Conservation (phyloP, 2,329 filamentous ascomycete species). For the Orbilia ellipsospora region DNA sequence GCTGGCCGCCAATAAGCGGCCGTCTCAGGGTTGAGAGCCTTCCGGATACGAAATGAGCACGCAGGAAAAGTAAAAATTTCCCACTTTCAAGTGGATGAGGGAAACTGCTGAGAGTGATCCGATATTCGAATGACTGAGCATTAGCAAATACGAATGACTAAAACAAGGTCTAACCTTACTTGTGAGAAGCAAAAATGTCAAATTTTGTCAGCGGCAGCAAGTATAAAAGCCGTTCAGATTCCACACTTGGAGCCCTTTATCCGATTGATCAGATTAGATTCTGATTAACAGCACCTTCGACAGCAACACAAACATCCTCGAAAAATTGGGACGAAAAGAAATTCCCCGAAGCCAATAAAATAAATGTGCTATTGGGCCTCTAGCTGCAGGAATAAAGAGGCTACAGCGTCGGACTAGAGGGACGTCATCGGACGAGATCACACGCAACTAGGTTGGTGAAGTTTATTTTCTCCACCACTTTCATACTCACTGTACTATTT, state of each 20-base stretch:
- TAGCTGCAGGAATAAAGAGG: neutral
- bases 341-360: slow-evolving; percentile 3
- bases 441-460: slow-evolving; percentile 5
- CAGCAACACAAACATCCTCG: slow-evolving; percentile 16
- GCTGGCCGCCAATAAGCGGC: slow-evolving; percentile 40
- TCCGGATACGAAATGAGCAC: slow-evolving; percentile 24
- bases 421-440: slow-evolving; percentile 38
- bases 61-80: slow-evolving; percentile 28
- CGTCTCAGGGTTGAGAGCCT: slow-evolving; percentile 16
- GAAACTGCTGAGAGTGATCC: slow-evolving; percentile 6
- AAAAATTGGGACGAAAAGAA: slow-evolving; percentile 8
- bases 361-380: neutral
- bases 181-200: neutral
- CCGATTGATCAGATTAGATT: slow-evolving; percentile 55
- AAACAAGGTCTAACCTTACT: neutral
- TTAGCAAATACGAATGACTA: neutral
- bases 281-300: neutral
- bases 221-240: slow-evolving; percentile 31
- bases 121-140: slow-evolving; percentile 9
- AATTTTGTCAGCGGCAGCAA: neutral
- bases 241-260: slow-evolving; percentile 3
- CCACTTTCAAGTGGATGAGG: neutral
- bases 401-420: neutral
- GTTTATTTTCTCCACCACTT: neutral
- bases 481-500: neutral